Conservation (phyloP, 208 protist genomes). For the Wallacemonas rigidus region DNA sequence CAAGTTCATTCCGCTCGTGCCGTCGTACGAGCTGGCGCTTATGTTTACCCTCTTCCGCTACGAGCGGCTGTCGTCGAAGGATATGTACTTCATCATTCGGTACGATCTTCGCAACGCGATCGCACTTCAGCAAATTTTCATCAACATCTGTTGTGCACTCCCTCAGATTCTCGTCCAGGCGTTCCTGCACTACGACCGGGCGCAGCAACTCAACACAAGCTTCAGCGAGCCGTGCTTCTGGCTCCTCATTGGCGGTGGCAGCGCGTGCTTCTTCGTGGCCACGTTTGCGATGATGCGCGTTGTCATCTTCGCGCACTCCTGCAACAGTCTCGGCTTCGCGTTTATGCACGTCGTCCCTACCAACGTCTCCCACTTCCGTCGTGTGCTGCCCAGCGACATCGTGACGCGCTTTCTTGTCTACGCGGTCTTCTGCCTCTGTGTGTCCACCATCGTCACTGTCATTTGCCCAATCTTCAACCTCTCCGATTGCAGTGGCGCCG, state of each 20-base stretch:
- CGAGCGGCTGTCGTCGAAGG: constrained; percentile 41
- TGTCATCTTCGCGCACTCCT: constrained; percentile 63
- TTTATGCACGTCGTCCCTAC: constrained; percentile 33
- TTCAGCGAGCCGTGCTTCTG: constrained; percentile 43
- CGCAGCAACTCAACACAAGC: neutral
- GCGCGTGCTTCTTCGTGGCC: constrained; percentile 48
- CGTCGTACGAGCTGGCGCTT: constrained; percentile 73
- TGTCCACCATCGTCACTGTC: constrained; percentile 22
- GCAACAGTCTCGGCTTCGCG: constrained; percentile 72
- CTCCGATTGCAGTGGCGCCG: constrained; percentile 22
- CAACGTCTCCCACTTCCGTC: neutral
- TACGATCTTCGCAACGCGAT: constrained; percentile 82
- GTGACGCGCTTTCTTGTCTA: constrained; percentile 27
- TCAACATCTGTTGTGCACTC: constrained; percentile 61
- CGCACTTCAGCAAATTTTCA: constrained; percentile 53
- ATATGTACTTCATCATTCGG: constrained; percentile 77
- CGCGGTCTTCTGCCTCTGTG: constrained; percentile 19
- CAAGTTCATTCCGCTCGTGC: constrained; percentile 71
- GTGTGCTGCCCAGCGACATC: constrained; percentile 26
- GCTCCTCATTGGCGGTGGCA: constrained; percentile 38
- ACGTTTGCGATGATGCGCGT: constrained; percentile 63
- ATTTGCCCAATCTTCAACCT: constrained; percentile 48
- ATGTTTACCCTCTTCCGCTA: constrained; percentile 68
- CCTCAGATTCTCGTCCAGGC: constrained; percentile 79
- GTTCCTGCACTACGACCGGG: constrained; percentile 37